Evolutionary conservation across 495 filamentous ascomycete species (phyloP).

Genomic region (Podospora bellae-mahoneyi): DNA sequence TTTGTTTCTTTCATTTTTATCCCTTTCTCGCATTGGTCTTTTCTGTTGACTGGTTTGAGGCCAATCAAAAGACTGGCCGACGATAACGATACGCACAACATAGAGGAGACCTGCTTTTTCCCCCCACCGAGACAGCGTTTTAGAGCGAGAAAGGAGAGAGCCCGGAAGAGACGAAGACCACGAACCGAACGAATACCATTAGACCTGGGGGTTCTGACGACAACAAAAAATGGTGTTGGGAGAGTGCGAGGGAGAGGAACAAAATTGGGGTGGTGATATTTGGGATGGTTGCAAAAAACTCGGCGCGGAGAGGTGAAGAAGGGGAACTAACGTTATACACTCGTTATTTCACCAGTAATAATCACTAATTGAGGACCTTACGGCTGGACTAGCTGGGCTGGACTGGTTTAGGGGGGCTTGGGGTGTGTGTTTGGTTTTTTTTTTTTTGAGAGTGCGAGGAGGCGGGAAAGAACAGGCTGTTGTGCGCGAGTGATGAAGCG

Average conservation of each 20-base stretch:
- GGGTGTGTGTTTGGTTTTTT: not conserved
- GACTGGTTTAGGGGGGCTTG: not conserved
- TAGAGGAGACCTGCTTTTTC: not conserved
- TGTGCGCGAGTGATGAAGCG: not conserved
- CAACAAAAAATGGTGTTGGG: not conserved
- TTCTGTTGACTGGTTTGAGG: not conserved
- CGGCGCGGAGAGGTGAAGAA: not conserved
- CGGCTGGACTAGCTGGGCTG: not conserved
- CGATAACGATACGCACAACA: not conserved
- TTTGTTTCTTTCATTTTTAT: not conserved
- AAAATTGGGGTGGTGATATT: not conserved
- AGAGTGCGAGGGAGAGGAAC: not conserved
- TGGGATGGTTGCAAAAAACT: not conserved
- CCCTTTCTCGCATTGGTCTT: not conserved
- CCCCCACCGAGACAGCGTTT: not conserved
- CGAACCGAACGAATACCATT: not conserved
- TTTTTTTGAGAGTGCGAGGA: too few relatives aligned
- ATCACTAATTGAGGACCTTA: conserved; percentile 7
- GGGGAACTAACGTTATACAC: not conserved
- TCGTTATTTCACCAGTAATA: conserved; percentile 1
- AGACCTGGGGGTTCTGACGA: not conserved
- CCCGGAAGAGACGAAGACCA: conserved; percentile 9
- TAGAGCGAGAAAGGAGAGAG: conserved; percentile 1
- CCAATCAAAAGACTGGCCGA: not conserved
- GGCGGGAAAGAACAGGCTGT: not conserved